phyloP scores from a whole-genome alignment of 169 alveolate genomes.

The Perkinsus olseni region DNA sequence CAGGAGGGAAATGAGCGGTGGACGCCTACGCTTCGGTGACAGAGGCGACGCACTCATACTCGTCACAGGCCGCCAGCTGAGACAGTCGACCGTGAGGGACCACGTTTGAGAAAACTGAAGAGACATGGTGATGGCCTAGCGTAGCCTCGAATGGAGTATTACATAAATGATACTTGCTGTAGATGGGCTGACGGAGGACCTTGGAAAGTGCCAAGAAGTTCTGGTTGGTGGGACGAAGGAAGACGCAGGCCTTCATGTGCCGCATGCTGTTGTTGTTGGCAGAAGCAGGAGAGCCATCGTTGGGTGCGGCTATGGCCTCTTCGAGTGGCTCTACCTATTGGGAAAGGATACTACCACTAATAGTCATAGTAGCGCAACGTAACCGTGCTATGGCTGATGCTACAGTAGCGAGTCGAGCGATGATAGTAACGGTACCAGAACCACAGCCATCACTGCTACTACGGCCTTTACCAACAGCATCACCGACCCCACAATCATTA shows the following conservation, averaged over 20 bases:
- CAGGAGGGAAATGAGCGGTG: constrained; percentile 12
- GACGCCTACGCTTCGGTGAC: not conserved
- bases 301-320: not conserved
- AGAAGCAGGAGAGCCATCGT: not conserved
- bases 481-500: too few species aligned
- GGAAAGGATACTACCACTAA: not conserved
- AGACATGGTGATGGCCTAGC: constrained; percentile 1
- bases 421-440: too few species aligned
- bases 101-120: constrained; percentile 61
- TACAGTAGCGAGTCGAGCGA: too few species aligned
- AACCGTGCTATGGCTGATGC: too few species aligned
- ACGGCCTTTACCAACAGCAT: too few species aligned
- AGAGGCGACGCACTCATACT: constrained; percentile 54
- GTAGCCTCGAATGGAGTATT: too few species aligned
- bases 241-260: constrained; percentile 42
- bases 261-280: constrained; percentile 11
- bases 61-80: constrained; percentile 70
- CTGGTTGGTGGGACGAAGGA: constrained; percentile 40
- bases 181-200: constrained; percentile 35
- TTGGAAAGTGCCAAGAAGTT: constrained; percentile 32
- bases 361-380: not conserved
- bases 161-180: not conserved
- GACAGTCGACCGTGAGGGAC: constrained; percentile 55
- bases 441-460: too few species aligned
- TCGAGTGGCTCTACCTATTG: not conserved